Evolutionary conservation across 345 rosid species (phyloP).

Genomic region (Citrus inodora): DNA sequence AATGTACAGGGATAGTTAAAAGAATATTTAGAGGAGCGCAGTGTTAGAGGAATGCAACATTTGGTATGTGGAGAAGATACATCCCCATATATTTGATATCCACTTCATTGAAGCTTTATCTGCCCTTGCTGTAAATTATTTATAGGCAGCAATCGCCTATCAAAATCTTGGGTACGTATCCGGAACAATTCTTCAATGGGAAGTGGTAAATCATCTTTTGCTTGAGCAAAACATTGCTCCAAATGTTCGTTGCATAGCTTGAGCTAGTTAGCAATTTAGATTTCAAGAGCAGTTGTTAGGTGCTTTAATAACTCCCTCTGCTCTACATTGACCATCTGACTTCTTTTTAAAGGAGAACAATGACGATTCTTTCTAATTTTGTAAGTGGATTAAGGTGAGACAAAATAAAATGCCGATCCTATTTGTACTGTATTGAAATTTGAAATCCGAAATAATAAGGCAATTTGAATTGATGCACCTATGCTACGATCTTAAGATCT

Average conservation of each 20-base stretch:
- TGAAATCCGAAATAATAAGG: too few species aligned
- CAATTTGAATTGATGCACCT: too few species aligned
- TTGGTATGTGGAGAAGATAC: conserved; percentile 97
- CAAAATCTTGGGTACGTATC: not conserved
- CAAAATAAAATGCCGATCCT: too few species aligned
- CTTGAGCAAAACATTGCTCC: not conserved
- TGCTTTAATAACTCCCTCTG: too few species aligned
- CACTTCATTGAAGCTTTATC: conserved; percentile 70
- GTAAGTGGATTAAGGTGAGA: too few species aligned
- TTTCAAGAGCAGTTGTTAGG: not conserved
- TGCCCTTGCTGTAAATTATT: conserved; percentile 3
- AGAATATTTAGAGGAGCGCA: conserved; percentile 85
- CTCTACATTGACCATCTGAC: too few species aligned
- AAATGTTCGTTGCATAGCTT: not conserved
- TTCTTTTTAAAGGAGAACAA: too few species aligned
- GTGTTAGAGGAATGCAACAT: conserved; percentile 42
- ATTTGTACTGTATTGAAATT: too few species aligned
- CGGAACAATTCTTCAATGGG: not conserved
- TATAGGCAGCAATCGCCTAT: not conserved
- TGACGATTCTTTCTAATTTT: too few species aligned
- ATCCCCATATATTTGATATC: conserved; percentile 83
- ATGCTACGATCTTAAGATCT: too few species aligned
- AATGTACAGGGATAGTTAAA: conserved; percentile 85
- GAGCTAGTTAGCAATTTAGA: not conserved
- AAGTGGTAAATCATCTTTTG: not conserved